Evolutionary conservation across 345 rosid genomes (phyloP).

Genomic region (Euphorbia peplus): DNA sequence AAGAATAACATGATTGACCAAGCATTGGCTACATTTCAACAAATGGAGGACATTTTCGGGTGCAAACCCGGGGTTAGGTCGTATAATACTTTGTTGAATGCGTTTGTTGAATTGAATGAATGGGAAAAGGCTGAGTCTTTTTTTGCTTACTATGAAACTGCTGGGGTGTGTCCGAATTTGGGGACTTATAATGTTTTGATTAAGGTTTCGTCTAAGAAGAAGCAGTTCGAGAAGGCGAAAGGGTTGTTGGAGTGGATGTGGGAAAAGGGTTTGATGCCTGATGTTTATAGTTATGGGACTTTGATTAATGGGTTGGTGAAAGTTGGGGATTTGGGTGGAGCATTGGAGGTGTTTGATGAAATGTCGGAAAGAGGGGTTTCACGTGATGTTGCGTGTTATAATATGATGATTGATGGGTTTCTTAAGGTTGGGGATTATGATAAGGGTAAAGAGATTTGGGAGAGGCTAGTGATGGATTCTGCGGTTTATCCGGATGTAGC

Average conservation of each 20-base stretch:
- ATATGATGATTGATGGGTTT: constrained; percentile 67
- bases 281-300: constrained; percentile 59
- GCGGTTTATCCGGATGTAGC: constrained; percentile 65
- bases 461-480: constrained; percentile 44
- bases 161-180: constrained; percentile 58
- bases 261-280: constrained; percentile 48
- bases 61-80: constrained; percentile 74
- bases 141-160: constrained; percentile 43
- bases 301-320: constrained; percentile 49
- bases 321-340: constrained; percentile 50
- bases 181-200: constrained; percentile 70
- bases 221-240: constrained; percentile 52
- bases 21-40: constrained; percentile 58
- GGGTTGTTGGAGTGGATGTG: constrained; percentile 57
- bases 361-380: constrained; percentile 52
- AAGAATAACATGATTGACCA: constrained; percentile 54
- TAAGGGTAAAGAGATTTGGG: constrained; percentile 62
- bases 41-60: constrained; percentile 64
- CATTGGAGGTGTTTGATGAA: constrained; percentile 75
- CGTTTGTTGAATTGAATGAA: constrained; percentile 50
- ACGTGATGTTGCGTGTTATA: constrained; percentile 69
- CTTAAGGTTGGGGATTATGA: constrained; percentile 46
- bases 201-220: constrained; percentile 66
- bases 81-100: constrained; percentile 57
- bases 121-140: constrained; percentile 60